Evolutionary conservation across 495 filamentous ascomycete species (phyloP).

Genomic region (Hypoxylon rickii): DNA sequence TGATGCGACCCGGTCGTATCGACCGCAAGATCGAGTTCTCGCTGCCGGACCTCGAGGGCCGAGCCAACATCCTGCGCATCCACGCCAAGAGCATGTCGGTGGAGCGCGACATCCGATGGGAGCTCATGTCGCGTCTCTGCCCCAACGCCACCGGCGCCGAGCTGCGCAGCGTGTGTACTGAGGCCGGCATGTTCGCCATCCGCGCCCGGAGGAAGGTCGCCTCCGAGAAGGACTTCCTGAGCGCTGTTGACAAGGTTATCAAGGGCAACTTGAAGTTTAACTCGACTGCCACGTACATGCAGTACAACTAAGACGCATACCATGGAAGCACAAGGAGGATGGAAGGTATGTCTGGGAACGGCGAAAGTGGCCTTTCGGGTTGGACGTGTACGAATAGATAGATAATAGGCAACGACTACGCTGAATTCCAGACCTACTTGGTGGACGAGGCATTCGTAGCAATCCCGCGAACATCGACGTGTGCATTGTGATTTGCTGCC

Average conservation of each 20-base stretch:
- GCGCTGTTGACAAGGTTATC: slow-evolving; percentile 98
- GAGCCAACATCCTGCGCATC: slow-evolving; percentile 96
- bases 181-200: slow-evolving; percentile 99
- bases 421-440: slow-evolving; percentile 5
- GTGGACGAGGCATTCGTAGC: too few relatives aligned
- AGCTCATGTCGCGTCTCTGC: slow-evolving; percentile 93
- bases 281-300: slow-evolving; percentile 97
- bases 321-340: too few relatives aligned
- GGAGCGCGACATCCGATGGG: slow-evolving; percentile 98
- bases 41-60: slow-evolving; percentile 92
- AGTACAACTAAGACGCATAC: slow-evolving; percentile 99
- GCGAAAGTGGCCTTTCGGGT: too few relatives aligned
- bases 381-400: slow-evolving; percentile 34
- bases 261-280: slow-evolving; percentile 99
- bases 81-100: slow-evolving; percentile 99
- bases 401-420: slow-evolving; percentile 21
- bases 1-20: slow-evolving; percentile 97
- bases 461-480: too few relatives aligned
- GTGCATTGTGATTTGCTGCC: too few relatives aligned
- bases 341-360: too few relatives aligned
- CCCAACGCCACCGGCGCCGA: slow-evolving; percentile 97
- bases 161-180: slow-evolving; percentile 93
- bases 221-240: slow-evolving; percentile 98
- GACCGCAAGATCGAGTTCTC: slow-evolving; percentile 99
- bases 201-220: slow-evolving; percentile 96